Percentiles rank a stretch among this genome's conserved stretches.
Evolutionary conservation across 1,284 basidiomycete genomes (phyloP).

Genomic region (Leccinum subatratum): DNA sequence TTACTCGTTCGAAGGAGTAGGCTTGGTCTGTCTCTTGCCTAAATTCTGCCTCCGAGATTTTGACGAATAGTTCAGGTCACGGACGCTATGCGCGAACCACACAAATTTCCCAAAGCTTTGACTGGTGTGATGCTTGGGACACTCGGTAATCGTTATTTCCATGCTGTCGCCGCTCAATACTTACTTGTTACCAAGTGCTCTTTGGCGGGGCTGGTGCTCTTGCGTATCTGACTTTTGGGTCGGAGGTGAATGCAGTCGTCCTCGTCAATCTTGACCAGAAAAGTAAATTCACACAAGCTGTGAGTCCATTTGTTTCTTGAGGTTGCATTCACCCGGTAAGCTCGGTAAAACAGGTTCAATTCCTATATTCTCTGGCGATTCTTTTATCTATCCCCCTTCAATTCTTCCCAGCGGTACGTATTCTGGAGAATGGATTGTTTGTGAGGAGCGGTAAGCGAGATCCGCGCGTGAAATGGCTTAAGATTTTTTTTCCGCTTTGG

Average conservation of each 20-base stretch:
- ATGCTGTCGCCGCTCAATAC: conserved; percentile 4
- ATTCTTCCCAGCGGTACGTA: conserved; percentile 95
- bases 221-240: conserved; percentile 86
- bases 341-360: conserved; percentile 53
- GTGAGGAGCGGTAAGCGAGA: conserved; percentile 79
- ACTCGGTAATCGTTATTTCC: conserved; percentile 43
- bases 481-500: conserved; percentile 85
- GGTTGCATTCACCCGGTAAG: conserved; percentile 3
- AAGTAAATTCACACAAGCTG: conserved; percentile 85
- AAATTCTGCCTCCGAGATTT: not conserved
- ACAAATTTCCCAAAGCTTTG: conserved; percentile 85
- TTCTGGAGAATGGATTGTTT: conserved; percentile 97
- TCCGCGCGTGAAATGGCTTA: conserved; percentile 76
- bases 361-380: conserved; percentile 90
- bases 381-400: conserved; percentile 91
- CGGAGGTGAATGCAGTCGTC: conserved; percentile 87
- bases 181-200: conserved; percentile 47
- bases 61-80: conserved; percentile 53
- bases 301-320: conserved; percentile 34
- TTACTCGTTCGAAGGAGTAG: conserved; percentile 98
- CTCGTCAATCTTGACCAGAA: conserved; percentile 88
- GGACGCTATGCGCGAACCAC: conserved; percentile 92
- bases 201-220: conserved; percentile 90
- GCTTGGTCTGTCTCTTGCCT: conserved; percentile 58
- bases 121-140: conserved; percentile 88